Evolutionary conservation across 2,329 filamentous ascomycete genomes (phyloP), one percentile per base, ranked within the genome.

Genomic region (Oidium heveae): DNA sequence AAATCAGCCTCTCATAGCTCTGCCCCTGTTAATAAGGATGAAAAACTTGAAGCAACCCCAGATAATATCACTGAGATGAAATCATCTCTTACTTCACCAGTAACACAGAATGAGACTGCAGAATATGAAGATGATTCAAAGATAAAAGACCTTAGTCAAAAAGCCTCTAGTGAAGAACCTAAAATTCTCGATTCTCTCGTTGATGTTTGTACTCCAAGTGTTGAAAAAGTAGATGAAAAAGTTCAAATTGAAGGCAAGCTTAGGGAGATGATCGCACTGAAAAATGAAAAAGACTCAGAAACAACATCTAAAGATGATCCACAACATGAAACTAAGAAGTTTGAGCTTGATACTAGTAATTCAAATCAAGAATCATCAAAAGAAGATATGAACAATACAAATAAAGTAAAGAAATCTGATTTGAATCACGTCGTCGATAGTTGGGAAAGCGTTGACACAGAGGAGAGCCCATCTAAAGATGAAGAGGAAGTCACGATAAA

Each of bases 381-480:
- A 4, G 33, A n/a, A 10, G 15, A 15, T 37, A 52, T 37, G 4
- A n/a, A 33, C 4, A 22, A 22, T 20, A 13, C 4, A 15, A 39
- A 33, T 37, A 47, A 28, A 73, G 74, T 53, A 41, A 72, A 77
- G 57, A 75, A 76, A 22, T 71, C 74, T 52, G 68, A 71, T 53
- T 69, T 74, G 41, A 71, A 68, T 53, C 67, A 72, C 22, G 73
- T 87, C 50, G 84, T 79, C n/a, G 87, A 94, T 59, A 88, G 81
- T 68, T 94, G 87, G 87, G 87, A 94, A 71, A 93, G 82, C 59
- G 85, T 83, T 4, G 86, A 88, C 62, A 77, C 77, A 55, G 79
- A 82, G 58, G 82, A 77, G 64, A 71, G 74, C 20, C 72, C 75
- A 50, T 75, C 77, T 36, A 83, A 86, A 66, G 79, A 82, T 60